A percentile compares a stretch with the other conserved stretches of the same genome.
Evolutionary conservation across 345 rosid species (phyloP).

Genomic region (Excoecaria agallocha): DNA sequence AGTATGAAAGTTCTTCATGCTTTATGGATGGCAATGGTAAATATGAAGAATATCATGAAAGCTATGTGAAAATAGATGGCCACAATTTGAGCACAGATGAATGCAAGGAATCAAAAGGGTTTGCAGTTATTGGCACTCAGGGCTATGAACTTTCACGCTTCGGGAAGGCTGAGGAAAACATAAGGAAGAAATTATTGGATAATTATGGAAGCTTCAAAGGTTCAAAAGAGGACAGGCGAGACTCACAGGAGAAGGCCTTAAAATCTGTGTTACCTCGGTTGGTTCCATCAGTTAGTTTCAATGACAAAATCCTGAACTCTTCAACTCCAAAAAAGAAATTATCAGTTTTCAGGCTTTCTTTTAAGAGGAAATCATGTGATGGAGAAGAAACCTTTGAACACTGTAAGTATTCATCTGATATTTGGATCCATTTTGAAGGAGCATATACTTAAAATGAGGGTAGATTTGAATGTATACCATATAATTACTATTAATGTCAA

Average conservation of each 20-base stretch:
- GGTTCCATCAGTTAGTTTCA: constrained; percentile 46
- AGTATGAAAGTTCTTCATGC: constrained; percentile 63
- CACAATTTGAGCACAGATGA: constrained; percentile 37
- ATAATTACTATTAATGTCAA: no score
- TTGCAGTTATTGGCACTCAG: constrained; percentile 16
- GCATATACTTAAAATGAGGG: neutral
- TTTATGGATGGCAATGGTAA: constrained; percentile 48
- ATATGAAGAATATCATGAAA: constrained; percentile 66
- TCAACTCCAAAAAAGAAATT: constrained; percentile 45
- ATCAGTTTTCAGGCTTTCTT: constrained; percentile 53
- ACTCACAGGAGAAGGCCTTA: constrained; percentile 28
- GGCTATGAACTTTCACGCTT: constrained; percentile 29
- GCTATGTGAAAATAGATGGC: constrained; percentile 58
- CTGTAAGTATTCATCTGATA: constrained; percentile 37
- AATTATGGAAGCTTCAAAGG: constrained; percentile 43
- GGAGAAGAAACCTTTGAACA: constrained; percentile 53
- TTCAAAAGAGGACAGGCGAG: constrained; percentile 30
- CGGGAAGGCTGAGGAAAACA: constrained; percentile 41
- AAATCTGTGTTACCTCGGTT: constrained; percentile 36
- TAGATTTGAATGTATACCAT: neutral
- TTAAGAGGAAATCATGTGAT: constrained; percentile 63
- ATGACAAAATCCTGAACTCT: constrained; percentile 30
- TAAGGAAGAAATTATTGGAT: constrained; percentile 37
- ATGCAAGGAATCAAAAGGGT: constrained; percentile 34
- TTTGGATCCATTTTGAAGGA: neutral